Percentiles rank a stretch among this genome's conserved stretches.
phyloP scores from a whole-genome alignment of 768 basidiomycete genomes.

The Auriculariales sp. region DNA sequence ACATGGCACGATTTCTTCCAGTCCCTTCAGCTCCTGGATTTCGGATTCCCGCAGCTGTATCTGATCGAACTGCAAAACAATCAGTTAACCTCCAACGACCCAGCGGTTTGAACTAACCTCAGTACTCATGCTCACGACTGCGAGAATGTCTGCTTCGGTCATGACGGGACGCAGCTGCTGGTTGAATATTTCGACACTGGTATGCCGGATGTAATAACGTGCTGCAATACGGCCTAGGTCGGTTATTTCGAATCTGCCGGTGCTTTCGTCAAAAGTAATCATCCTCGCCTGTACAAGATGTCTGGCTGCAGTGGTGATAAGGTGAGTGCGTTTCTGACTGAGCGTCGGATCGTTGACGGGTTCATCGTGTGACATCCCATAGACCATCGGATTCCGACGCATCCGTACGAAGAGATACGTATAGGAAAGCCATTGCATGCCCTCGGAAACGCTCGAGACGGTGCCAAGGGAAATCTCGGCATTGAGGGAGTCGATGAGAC shows the following conservation, averaged over 20 bases:
- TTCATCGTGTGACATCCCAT: constrained; percentile 64
- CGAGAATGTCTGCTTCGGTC: constrained; percentile 86
- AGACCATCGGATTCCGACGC: constrained; percentile 77
- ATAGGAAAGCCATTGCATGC: constrained; percentile 88
- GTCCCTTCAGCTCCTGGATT: constrained; percentile 57
- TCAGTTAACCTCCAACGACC: background rate
- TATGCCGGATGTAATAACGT: constrained; percentile 83
- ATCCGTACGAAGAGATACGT: constrained; percentile 94
- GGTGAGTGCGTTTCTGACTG: constrained; percentile 47
- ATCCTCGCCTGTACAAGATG: constrained; percentile 59
- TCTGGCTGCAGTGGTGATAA: constrained; percentile 52
- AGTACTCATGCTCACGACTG: constrained; percentile 76
- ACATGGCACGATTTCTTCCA: constrained; percentile 58
- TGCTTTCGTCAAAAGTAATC: constrained; percentile 57
- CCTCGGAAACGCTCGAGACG: constrained; percentile 75
- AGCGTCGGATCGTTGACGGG: constrained; percentile 59
- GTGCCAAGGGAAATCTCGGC: constrained; percentile 93
- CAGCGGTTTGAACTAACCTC: constrained; percentile 37
- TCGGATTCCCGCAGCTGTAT: constrained; percentile 89
- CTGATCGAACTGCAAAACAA: constrained; percentile 63
- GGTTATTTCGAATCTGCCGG: constrained; percentile 53
- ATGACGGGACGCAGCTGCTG: constrained; percentile 60
- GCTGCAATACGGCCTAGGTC: constrained; percentile 93
- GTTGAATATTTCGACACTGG: constrained; percentile 81
- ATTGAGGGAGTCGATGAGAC: constrained; percentile 84